Evolutionary conservation across 805 yeast genomes (phyloP), one percentile per base, ranked within the genome.

Genomic region (Metschnikowia matae): DNA sequence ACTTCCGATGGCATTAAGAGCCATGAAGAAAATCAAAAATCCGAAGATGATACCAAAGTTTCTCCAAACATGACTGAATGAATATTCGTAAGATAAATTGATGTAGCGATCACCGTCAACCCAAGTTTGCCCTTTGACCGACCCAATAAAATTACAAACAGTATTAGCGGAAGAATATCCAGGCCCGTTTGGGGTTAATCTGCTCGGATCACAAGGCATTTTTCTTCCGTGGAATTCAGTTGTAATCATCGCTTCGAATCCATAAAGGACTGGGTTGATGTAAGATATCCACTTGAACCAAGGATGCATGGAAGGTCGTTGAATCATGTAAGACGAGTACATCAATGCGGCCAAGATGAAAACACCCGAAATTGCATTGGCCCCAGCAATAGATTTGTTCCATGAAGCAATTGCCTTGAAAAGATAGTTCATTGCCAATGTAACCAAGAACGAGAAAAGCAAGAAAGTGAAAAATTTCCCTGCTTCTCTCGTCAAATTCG

Each of bases 321-420:
- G 70, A 49, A 66, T 63, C 63, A 63, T 61, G 48, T 59, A 66
- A 3, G 67, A 62, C 71, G 48, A 69, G 58, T 62, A 66, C 64
- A 63, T 61, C 50, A 64, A 58, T 2, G 61, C 32, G 3, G 66
- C 66, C 49, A 66, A 59, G 60, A 77, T 54, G 69, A 65, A 55
- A 67, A 78, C 61, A 74, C 81, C 67, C 60, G 83, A 82, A 59
- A 78, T 56, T 33, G 83, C 80, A 53, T 80, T 81, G 7, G 84
- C 84, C 52, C 79, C 72, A 20, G 78, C 75, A 65, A 81, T 80
- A 53, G 78, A 78, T 48, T 71, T 75, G 46, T 80, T 77, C 48
- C 78, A 53, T 21, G 81, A 72, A 45, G 83, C 83, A 56, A 78
- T 75, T 18, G 80, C 72, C 58, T 79, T 77, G 68, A 80, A 80